Base-by-base conservation (phyloP, 208 protist genomes). In the Leishmania arabica region DNA sequence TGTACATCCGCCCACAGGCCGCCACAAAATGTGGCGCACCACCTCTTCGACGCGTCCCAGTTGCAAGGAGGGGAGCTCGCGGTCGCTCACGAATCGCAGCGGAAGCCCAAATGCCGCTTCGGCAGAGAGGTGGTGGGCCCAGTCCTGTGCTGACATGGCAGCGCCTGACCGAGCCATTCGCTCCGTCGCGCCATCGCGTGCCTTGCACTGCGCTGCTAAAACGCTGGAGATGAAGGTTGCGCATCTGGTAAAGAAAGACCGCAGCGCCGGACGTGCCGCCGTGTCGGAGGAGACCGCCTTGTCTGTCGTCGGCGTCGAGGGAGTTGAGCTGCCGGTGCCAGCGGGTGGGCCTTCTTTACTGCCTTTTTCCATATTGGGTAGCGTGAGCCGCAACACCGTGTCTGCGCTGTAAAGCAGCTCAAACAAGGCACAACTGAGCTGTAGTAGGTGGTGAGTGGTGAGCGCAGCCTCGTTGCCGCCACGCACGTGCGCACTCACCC, bases 381-480 rank as follows among this genome's bases (percentile, higher is more conserved):
- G 15, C 31, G 77, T 85, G 8, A 85, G 62, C 8, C 5, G 64
- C 13, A 42, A 47, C 37, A 85, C 24, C 8, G 68, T 64, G 17
- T 62, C 27, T 45, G 68, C 47, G 34, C 82, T 37, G 77, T 85
- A 85, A 19, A 85, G 77, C 68, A 85, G 75, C 62, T 81, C 77
- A 34, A 85, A 81, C 31, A 85, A 75, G 15, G 76, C n/a, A 42
- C 78, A 81, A 62, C 82, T 81, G 60, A 85, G 75, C 19, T 66
- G 77, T 24, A 85, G 82, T 58, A 85, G 76, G 37, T 75, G 82
- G 53, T 85, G 82, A 17, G 82, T 81, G 47, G 82, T 66, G 49
- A 79, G 70, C 27, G 78, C 78, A 69, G 68, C 82, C 1, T 74
- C 66, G 78, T 79, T 75, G 53, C 82, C 78, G 62, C 82, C 82